Conservation (phyloP, 2,329 filamentous ascomycete species). For the Hypocrella siamensis region DNA sequence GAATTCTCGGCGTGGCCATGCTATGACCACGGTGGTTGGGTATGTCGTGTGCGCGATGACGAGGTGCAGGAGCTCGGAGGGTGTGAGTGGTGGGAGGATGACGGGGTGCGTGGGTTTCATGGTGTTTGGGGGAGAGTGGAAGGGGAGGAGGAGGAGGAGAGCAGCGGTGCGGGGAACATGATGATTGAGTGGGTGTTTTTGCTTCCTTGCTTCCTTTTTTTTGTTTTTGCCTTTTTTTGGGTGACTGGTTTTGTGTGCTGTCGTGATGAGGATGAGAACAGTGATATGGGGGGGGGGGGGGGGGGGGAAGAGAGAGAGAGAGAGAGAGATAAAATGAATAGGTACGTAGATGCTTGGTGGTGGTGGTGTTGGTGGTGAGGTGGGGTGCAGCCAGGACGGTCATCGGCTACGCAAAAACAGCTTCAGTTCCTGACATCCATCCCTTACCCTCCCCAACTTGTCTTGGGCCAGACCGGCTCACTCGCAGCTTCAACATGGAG, state of each 20-base stretch:
- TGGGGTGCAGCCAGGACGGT: too few species aligned
- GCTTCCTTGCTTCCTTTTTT: too few species aligned
- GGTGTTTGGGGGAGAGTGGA: too few species aligned
- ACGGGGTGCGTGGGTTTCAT: conserved; percentile 15
- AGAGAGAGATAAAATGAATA: not conserved
- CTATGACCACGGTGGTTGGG: conserved; percentile 56
- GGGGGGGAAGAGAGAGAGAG: not conserved
- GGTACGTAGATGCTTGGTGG: too few species aligned
- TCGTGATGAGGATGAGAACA: not conserved
- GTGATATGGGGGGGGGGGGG: not conserved
- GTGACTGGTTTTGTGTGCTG: too few species aligned
- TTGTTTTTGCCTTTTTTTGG: too few species aligned
- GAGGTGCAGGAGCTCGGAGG: conserved; percentile 47
- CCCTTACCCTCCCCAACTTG: not conserved
- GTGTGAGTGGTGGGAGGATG: conserved; percentile 36
- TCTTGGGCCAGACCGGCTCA: not conserved
- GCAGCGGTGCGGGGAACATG: not conserved
- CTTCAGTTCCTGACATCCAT: not conserved
- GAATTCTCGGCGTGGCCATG: conserved; percentile 50
- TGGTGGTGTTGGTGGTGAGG: too few species aligned
- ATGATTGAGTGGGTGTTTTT: too few species aligned
- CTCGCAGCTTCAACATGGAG: conserved; percentile 51
- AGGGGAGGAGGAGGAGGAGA: not conserved
- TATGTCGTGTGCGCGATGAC: conserved; percentile 39
- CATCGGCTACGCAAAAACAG: not conserved